phyloP scores from a whole-genome alignment of 768 basidiomycete genomes.

The Leccinum fibrillosum region DNA sequence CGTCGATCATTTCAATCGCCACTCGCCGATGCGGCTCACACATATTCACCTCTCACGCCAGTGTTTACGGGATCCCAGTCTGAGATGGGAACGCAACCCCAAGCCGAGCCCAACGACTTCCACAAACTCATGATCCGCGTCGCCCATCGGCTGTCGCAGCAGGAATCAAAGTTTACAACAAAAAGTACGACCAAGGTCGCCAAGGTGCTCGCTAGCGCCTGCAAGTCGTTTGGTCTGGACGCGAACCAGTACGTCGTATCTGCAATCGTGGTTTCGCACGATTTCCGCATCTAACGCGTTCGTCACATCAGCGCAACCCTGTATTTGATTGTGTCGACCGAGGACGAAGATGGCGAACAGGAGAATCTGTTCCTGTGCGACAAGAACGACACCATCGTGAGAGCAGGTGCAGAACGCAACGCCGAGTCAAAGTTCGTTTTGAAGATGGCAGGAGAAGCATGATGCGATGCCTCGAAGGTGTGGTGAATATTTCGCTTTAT shows the following conservation, averaged over 20 bases:
- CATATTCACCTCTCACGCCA: background rate
- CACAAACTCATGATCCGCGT: slow-evolving; percentile 30
- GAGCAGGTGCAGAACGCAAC: slow-evolving; percentile 25
- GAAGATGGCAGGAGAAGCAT: slow-evolving; percentile 21
- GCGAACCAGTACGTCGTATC: slow-evolving; percentile 13
- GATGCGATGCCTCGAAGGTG: slow-evolving; percentile 3
- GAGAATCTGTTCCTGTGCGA: slow-evolving; percentile 32
- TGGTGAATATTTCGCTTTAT: background rate
- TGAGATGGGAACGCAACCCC: background rate
- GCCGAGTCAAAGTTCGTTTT: slow-evolving; percentile 24
- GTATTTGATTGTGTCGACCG: slow-evolving; percentile 23
- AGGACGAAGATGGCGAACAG: slow-evolving; percentile 23
- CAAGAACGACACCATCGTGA: slow-evolving; percentile 21
- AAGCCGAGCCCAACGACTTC: slow-evolving; percentile 2
- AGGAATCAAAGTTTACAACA: slow-evolving; percentile 31
- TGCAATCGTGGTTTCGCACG: background rate
- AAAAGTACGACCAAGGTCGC: slow-evolving; percentile 31
- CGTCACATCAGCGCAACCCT: slow-evolving; percentile 17
- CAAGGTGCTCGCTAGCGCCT: slow-evolving; percentile 25
- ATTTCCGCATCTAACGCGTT: background rate
- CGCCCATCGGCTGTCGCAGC: slow-evolving; percentile 26
- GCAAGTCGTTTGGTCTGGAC: slow-evolving; percentile 30
- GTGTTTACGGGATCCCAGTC: slow-evolving; percentile 5
- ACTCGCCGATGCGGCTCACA: background rate
- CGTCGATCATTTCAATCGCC: background rate